phyloP scores from a whole-genome alignment of 148 eudicot genomes.

The Rhododendron ovatum region DNA sequence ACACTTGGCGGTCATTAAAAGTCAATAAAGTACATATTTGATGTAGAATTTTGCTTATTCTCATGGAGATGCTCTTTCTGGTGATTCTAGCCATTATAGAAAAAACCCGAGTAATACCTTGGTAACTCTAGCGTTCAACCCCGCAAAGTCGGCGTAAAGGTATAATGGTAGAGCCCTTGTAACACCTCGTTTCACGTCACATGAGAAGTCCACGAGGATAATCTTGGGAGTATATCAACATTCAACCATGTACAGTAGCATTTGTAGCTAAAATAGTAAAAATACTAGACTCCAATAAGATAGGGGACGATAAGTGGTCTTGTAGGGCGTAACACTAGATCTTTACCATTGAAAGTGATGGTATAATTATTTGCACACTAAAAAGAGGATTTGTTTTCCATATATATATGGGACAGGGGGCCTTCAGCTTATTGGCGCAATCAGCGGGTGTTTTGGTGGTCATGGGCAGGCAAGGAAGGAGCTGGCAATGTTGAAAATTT shows the following conservation, averaged over 20 bases:
- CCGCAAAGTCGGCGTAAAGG: neutral
- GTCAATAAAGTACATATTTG: too few species aligned
- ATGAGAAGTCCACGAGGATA: neutral
- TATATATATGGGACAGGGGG: neutral
- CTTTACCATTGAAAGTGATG: neutral
- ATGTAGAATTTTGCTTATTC: too few species aligned
- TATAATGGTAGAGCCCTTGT: neutral
- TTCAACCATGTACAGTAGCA: neutral
- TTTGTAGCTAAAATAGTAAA: neutral
- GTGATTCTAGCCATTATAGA: neutral
- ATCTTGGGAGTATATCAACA: neutral
- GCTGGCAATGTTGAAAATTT: neutral
- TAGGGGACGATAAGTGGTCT: neutral
- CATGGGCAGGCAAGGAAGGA: neutral
- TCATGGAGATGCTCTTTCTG: too few species aligned
- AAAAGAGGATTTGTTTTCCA: neutral
- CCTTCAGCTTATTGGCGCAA: neutral
- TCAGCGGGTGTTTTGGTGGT: conserved; percentile 1
- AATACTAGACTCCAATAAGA: neutral
- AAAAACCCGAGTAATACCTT: neutral
- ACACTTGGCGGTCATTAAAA: too few species aligned
- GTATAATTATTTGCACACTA: neutral
- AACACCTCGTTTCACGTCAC: neutral
- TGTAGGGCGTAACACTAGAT: neutral
- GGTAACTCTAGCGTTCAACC: neutral